Conservation (phyloP, 108 stramenopile species). For the Nitzschia inconspicua region DNA sequence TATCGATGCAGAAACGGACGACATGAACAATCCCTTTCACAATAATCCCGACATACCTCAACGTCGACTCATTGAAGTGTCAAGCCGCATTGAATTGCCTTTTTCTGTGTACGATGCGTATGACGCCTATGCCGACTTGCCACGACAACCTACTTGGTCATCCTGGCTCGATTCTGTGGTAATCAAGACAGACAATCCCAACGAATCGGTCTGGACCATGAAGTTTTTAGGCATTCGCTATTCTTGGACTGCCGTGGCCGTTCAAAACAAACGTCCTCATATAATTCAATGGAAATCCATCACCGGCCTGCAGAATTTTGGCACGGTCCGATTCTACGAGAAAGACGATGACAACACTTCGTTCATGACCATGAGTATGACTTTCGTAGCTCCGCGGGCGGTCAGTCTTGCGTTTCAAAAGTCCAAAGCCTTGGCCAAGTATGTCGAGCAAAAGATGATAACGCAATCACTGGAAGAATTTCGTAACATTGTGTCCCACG, state of each 20-base stretch:
- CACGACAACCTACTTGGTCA: constrained; percentile 74
- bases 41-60: no score
- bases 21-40: no score
- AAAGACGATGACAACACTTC: constrained; percentile 1
- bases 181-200: constrained; percentile 23
- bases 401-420: constrained; percentile 50
- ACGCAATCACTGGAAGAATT: constrained; percentile 54
- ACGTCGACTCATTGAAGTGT: background rate
- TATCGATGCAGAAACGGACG: no score
- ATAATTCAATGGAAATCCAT: constrained; percentile 72
- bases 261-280: constrained; percentile 43
- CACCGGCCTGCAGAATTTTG: constrained; percentile 65
- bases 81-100: constrained; percentile 22
- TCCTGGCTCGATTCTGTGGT: constrained; percentile 71
- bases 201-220: constrained; percentile 67
- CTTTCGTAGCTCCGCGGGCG: constrained; percentile 54
- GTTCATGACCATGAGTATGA: constrained; percentile 57
- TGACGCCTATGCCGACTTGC: constrained; percentile 73
- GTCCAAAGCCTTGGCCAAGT: constrained; percentile 38
- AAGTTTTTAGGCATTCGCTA: constrained; percentile 57
- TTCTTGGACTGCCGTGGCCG: constrained; percentile 62
- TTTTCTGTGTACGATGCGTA: constrained; percentile 71
- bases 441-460: constrained; percentile 65
- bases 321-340: constrained; percentile 46
- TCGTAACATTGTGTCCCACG: constrained; percentile 61